Base-by-base conservation (phyloP, 805 yeast genomes). In the Wickerhamiella nectarea region DNA sequence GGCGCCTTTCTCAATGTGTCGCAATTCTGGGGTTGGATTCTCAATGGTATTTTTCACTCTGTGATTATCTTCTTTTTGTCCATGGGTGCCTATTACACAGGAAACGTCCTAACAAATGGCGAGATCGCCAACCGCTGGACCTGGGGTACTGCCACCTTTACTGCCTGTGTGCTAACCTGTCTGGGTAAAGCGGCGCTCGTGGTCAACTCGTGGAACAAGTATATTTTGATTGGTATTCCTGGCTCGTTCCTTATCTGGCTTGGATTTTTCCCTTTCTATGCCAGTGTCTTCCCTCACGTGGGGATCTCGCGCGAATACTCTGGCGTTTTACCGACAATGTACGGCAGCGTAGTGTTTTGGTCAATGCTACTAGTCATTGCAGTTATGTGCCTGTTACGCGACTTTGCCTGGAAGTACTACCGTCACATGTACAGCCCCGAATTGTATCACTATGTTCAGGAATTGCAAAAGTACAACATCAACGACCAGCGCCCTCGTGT, bases 1-100 rank as follows among this genome's bases (percentile, higher is more conserved):
- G 81, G 94, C 15, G 78, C 74, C 45, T 91, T 91, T 56, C 84
- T 91, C 66, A 89, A 89, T 52, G 94, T 86, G 10, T 69, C 76
- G 4, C 86, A 86, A 33, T 91, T 91, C 61, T 89, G 97, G 97
- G 83, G 94, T 15, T 91, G 98, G 98, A 83, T 91, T 36, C 65
- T 77, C 41, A 93, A 91, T 61, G 99, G 98, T 0, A 89, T 91
- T 57, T 91, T 75, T 62, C 99, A 91, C 59, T 84, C 95, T 10
- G 83, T 85, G 2, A 67, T 91, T 18, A 78, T 86, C 17, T 93
- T 78, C 59, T 65, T 86, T 36, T 79, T 89, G 26, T 69, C 84
- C 11, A 69, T 71, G 40, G 71, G 75, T 49, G 78, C 86, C 38
- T 85, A 80, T 61, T 66, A 70, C 44, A 72, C 71, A 53, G 86